A percentile compares a stretch with the other conserved stretches of the same genome.
These are phyloP conservation scores for Adansonia gregorii DNA, from an alignment of 441 rosid genomes.

Conservation along the genomic window DNA sequence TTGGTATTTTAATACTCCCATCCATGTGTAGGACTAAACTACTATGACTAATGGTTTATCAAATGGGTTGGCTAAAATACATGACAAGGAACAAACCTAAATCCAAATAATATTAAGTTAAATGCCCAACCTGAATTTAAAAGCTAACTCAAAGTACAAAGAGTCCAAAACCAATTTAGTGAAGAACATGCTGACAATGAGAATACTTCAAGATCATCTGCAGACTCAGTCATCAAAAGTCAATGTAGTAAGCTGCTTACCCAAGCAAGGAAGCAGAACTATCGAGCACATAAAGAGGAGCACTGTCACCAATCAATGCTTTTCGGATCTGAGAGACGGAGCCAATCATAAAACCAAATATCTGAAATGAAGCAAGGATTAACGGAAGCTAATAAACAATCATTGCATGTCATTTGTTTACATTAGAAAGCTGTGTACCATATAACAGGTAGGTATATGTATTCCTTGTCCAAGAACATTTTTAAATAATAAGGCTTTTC, in stretches of 20 bases:
- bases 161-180: too few relatives aligned
- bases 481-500: too few relatives aligned
- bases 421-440: not conserved
- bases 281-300: not conserved
- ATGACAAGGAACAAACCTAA: too few relatives aligned
- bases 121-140: too few relatives aligned
- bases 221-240: not conserved
- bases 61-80: too few relatives aligned
- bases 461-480: too few relatives aligned
- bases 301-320: not conserved
- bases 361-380: not conserved
- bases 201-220: not conserved
- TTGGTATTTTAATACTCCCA: too few relatives aligned
- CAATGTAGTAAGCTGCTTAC: not conserved
- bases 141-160: too few relatives aligned
- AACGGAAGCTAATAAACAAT: not conserved
- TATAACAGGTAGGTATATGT: not conserved
- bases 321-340: not conserved
- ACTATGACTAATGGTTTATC: too few relatives aligned
- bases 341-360: not conserved
- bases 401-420: not conserved
- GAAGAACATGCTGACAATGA: not conserved
- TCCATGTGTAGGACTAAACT: too few relatives aligned
- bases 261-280: constrained; percentile 1
- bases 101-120: too few relatives aligned